Evolutionary conservation across 495 filamentous ascomycete genomes (phyloP).

Genomic region (Penicillium turbatum): DNA sequence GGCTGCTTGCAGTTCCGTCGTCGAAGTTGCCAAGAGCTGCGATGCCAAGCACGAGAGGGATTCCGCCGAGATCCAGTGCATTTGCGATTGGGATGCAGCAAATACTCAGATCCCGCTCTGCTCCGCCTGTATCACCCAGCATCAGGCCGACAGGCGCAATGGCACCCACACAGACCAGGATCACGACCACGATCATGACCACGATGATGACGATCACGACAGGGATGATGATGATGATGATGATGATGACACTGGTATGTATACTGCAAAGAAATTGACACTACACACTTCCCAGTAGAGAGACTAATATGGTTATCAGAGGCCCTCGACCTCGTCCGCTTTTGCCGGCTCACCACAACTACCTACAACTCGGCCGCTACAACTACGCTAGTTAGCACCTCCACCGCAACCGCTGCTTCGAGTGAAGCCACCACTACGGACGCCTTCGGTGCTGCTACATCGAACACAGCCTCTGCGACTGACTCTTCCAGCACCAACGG

Average conservation of each 20-base stretch:
- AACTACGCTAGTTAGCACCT: constrained; percentile 9
- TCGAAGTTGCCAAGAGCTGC: constrained; percentile 26
- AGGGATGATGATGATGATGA: constrained; percentile 14
- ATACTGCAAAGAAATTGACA: too few relatives aligned
- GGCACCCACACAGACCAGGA: constrained; percentile 14
- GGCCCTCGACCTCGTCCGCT: constrained; percentile 33
- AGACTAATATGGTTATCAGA: constrained; percentile 20
- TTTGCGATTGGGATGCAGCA: constrained; percentile 30
- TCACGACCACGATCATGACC: constrained; percentile 7
- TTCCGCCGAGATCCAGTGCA: constrained; percentile 29
- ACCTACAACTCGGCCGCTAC: constrained; percentile 27
- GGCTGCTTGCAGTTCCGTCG: constrained; percentile 26
- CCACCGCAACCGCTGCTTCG: constrained; percentile 10
- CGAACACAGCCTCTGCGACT: constrained; percentile 4
- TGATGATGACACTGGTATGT: constrained; percentile 20
- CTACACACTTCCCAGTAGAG: too few relatives aligned
- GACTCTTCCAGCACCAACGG: not conserved
- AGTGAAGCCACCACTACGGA: constrained; percentile 5
- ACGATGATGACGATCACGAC: constrained; percentile 4
- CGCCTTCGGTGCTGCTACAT: not conserved
- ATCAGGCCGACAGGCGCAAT: constrained; percentile 15
- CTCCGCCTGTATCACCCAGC: constrained; percentile 36
- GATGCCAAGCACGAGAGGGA: constrained; percentile 27
- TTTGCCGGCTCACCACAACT: constrained; percentile 30
- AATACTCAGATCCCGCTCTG: constrained; percentile 30